phyloP scores from a whole-genome alignment of 2,329 filamentous ascomycete species.

The Phyllosticta citribraziliensis region DNA sequence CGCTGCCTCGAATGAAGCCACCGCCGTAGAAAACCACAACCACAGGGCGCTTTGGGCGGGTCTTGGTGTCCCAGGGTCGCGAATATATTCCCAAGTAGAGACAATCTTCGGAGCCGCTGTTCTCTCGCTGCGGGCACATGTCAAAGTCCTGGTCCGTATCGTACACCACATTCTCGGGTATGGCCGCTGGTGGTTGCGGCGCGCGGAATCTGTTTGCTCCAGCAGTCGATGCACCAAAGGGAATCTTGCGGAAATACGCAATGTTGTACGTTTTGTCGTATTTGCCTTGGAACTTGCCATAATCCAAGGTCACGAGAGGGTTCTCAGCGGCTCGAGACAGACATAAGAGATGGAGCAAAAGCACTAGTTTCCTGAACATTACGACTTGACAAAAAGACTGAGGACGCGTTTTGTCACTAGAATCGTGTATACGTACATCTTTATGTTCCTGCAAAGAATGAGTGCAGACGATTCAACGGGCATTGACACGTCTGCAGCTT shows the following conservation, averaged over 20 bases:
- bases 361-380: neutral
- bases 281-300: conserved; percentile 41
- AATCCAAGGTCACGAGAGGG: conserved; percentile 22
- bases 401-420: too few relatives aligned
- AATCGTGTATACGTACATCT: too few relatives aligned
- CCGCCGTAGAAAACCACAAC: conserved; percentile 53
- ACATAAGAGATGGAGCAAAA: neutral
- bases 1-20: conserved; percentile 50
- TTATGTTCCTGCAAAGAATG: too few relatives aligned
- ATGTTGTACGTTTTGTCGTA: conserved; percentile 46
- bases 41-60: conserved; percentile 41
- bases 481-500: too few relatives aligned
- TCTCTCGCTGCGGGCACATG: conserved; percentile 49
- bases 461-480: too few relatives aligned
- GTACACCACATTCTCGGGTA: conserved; percentile 43
- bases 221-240: conserved; percentile 49
- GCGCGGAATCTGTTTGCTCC: conserved; percentile 51
- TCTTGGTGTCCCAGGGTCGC: conserved; percentile 41
- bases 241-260: conserved; percentile 51
- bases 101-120: conserved; percentile 50
- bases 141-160: conserved; percentile 46
- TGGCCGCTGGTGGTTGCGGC: conserved; percentile 44
- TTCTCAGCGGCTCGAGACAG: neutral
- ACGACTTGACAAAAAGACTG: too few relatives aligned
- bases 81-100: conserved; percentile 52